Base-by-base conservation (phyloP, 352 stramenopile species). In the Globisporangium paddicum region DNA sequence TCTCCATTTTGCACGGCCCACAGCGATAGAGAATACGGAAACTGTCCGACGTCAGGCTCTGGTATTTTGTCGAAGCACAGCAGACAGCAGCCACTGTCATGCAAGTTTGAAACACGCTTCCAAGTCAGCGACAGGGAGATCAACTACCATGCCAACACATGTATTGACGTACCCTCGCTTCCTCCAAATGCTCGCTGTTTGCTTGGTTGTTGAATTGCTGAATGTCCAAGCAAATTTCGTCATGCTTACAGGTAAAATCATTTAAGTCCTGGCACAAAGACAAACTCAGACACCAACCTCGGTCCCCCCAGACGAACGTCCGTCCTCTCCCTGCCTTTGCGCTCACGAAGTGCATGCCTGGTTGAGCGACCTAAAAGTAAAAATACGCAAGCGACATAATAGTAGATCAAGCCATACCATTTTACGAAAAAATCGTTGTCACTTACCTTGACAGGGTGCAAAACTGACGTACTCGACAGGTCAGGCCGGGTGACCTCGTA, bases 251-350 rank as follows among this genome's bases (percentile, higher is more conserved):
- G 28, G 41, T 30, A 28, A n/a, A n/a, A n/a, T 35, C 5, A 9
- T 28, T 6, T 7, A 16, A 38, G n/a, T 8, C 6, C 19, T 19
- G 38, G 16, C 8, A 21, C 38, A 32, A 32, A 32, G 3, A 6
- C 28, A 32, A 3, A 44, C 16, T 19, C 14, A 9, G 11, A 23
- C 32, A 58, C 57, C 0, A 53, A 90, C 79, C 78, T 80, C 79
- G 68, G 64, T 93, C 82, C 2, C 82, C 82, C 81, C 84, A 91
- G 2, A 87, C 78, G 67, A 90, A 93, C 0, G 82, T 92, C 37
- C 79, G 73, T 9, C 72, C 81, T 59, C 78, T 71, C 32, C 82
- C 82, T 37, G 84, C 82, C 19, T 64, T 64, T 0, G 75, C 76
- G 32, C 74, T 80, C 21, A 90, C 65, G 21, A 93, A 55, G 18